phyloP scores from a whole-genome alignment of 1,284 basidiomycete genomes.

The Sutorius eximius region DNA sequence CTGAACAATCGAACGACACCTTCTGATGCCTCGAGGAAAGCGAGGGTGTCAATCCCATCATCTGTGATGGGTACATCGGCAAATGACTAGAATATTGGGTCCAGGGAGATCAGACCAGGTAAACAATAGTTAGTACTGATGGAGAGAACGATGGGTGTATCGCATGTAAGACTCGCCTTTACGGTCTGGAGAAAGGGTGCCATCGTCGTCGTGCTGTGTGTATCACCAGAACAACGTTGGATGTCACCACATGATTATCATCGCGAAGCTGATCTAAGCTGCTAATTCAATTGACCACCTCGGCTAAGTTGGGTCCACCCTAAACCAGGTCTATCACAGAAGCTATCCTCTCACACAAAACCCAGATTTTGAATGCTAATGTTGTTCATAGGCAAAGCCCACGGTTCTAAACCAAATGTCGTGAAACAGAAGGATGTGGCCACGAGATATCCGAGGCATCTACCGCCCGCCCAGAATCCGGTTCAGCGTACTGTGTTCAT shows the following conservation, averaged over 20 bases:
- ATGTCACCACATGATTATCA: background rate
- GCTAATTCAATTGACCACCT: background rate
- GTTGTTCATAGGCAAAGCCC: background rate
- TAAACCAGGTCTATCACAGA: background rate
- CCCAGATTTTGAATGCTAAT: background rate
- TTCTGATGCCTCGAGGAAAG: slow-evolving; percentile 88
- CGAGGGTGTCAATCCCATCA: slow-evolving; percentile 83
- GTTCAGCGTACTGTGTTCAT: background rate
- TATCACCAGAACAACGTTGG: slow-evolving; percentile 1
- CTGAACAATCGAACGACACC: slow-evolving; percentile 92
- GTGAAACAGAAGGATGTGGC: background rate
- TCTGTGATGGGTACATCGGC: slow-evolving; percentile 87
- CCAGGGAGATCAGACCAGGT: background rate
- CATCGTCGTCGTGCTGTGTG: slow-evolving; percentile 47
- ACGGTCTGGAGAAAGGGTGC: slow-evolving; percentile 86
- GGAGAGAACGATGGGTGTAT: fast-evolving
- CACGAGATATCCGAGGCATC: background rate
- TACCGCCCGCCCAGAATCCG: background rate
- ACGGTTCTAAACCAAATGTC: background rate
- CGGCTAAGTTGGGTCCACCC: background rate
- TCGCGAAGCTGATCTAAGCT: slow-evolving; percentile 2
- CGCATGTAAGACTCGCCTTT: slow-evolving; percentile 49
- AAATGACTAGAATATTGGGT: slow-evolving; percentile 63
- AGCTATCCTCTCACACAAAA: background rate
- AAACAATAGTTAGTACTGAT: background rate